A percentile compares a stretch with the other conserved stretches of the same genome.
Conservation (phyloP, 2,329 filamentous ascomycete species). For the Dothiorella sarmentorum region DNA sequence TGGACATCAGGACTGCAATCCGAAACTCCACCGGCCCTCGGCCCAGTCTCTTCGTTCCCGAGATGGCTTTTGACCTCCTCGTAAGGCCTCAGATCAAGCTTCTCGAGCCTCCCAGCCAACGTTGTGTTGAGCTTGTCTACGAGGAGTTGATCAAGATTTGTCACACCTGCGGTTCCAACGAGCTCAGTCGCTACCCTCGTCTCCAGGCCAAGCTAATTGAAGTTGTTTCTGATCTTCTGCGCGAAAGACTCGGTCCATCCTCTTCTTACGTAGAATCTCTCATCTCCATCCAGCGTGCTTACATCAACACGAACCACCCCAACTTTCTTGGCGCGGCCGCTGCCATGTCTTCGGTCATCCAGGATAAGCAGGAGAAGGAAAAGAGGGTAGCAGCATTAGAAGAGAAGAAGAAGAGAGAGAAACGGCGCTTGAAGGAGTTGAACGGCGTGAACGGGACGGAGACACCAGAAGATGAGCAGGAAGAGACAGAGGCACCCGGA, state of each 20-base stretch:
- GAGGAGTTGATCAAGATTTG: conserved; percentile 99
- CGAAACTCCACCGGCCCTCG: conserved; percentile 95
- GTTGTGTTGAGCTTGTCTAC: conserved; percentile 96
- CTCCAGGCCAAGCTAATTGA: conserved; percentile 97
- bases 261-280: conserved; percentile 92
- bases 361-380: conserved; percentile 90
- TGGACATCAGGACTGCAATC: conserved; percentile 95
- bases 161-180: conserved; percentile 94
- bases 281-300: conserved; percentile 94
- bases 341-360: conserved; percentile 96
- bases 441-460: conserved; percentile 72
- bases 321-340: conserved; percentile 96
- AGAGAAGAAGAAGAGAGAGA: conserved; percentile 81
- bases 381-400: conserved; percentile 66
- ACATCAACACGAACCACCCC: conserved; percentile 99
- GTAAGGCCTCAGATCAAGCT: conserved; percentile 99
- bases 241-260: conserved; percentile 85
- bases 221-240: conserved; percentile 90
- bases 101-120: conserved; percentile 87
- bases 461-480: conserved; percentile 58
- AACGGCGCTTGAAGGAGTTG: conserved; percentile 76
- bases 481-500: conserved; percentile 51
- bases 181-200: conserved; percentile 85
- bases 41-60: conserved; percentile 93
- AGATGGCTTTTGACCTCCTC: conserved; percentile 93